Percentiles rank a stretch among this genome's conserved stretches.
Conservation (phyloP, 257 asterid genomes). For the Solanum peruvianum region DNA sequence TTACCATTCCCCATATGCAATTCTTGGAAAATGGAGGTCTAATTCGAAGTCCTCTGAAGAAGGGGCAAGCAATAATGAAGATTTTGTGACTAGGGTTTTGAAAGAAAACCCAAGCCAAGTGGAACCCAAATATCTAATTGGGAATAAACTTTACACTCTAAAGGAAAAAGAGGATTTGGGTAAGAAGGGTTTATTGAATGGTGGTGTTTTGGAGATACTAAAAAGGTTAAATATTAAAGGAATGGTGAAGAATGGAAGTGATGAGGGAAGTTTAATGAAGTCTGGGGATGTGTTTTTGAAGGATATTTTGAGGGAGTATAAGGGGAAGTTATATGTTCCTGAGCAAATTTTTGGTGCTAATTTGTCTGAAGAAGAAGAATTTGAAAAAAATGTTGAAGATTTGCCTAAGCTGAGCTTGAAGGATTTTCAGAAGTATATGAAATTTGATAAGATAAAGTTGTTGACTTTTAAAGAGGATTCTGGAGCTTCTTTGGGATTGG, state of each 20-base stretch:
- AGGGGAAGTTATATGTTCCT: slow-evolving; percentile 89
- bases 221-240: slow-evolving; percentile 55
- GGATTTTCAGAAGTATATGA: slow-evolving; percentile 57
- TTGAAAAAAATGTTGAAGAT: slow-evolving; percentile 58
- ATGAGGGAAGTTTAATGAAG: slow-evolving; percentile 14
- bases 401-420: slow-evolving; percentile 61
- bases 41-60: slow-evolving; percentile 24
- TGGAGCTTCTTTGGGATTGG: slow-evolving; percentile 20
- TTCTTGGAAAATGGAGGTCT: slow-evolving; percentile 29
- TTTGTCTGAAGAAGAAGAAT: slow-evolving; percentile 82
- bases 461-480: slow-evolving; percentile 60
- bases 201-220: slow-evolving; percentile 28
- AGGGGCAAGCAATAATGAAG: slow-evolving; percentile 33
- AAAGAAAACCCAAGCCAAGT: slow-evolving; percentile 90
- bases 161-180: slow-evolving; percentile 63
- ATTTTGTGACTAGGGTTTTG: slow-evolving; percentile 80
- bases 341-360: slow-evolving; percentile 66
- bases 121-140: slow-evolving; percentile 70
- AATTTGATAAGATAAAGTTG: slow-evolving; percentile 62
- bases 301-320: slow-evolving; percentile 86
- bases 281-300: slow-evolving; percentile 65
- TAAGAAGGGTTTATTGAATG: slow-evolving; percentile 28
- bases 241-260: slow-evolving; percentile 15
- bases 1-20: slow-evolving; percentile 15
- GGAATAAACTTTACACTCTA: slow-evolving; percentile 58